A percentile compares a stretch with the other conserved stretches of the same genome.
Evolutionary conservation across 2,329 filamentous ascomycete genomes (phyloP).

Genomic region (Gyromitra esculenta): DNA sequence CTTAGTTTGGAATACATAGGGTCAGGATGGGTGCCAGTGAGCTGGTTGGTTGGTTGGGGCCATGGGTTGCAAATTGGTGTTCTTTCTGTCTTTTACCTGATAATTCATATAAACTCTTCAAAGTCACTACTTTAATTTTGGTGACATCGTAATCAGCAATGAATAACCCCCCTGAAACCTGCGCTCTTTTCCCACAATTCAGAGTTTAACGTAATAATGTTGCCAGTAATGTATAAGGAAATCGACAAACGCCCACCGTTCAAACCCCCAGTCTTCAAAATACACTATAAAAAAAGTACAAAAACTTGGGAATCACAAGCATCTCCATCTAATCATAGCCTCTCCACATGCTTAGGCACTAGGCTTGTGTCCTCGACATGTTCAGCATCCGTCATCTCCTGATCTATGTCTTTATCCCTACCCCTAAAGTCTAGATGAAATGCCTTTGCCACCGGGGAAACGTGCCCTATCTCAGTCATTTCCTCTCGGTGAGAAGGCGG

Average conservation of each 20-base stretch:
- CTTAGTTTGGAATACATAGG: constrained; percentile 34
- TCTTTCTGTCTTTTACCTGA: constrained; percentile 29
- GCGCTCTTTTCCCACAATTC: neutral
- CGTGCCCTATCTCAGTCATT: constrained; percentile 50
- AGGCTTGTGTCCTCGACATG: constrained; percentile 43
- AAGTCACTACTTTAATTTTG: neutral
- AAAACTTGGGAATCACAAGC: constrained; percentile 16
- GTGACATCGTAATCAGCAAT: neutral
- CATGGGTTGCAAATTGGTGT: constrained; percentile 37
- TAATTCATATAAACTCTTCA: constrained; percentile 20
- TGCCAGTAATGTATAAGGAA: constrained; percentile 5
- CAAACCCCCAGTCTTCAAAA: constrained; percentile 17
- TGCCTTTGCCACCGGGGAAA: constrained; percentile 52
- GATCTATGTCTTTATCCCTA: constrained; percentile 39
- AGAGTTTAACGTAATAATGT: neutral
- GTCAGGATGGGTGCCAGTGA: constrained; percentile 36
- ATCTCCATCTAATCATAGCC: constrained; percentile 20
- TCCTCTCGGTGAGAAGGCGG: constrained; percentile 41
- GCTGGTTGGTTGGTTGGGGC: constrained; percentile 29
- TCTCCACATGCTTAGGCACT: constrained; percentile 6
- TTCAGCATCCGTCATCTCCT: constrained; percentile 53
- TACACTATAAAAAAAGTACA: constrained; percentile 23
- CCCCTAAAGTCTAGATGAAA: constrained; percentile 45
- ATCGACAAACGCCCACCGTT: constrained; percentile 22
- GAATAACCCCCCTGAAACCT: neutral